Evolutionary conservation across 1,284 basidiomycete species (phyloP).

Genomic region (Cutaneotrichosporon mucoides): DNA sequence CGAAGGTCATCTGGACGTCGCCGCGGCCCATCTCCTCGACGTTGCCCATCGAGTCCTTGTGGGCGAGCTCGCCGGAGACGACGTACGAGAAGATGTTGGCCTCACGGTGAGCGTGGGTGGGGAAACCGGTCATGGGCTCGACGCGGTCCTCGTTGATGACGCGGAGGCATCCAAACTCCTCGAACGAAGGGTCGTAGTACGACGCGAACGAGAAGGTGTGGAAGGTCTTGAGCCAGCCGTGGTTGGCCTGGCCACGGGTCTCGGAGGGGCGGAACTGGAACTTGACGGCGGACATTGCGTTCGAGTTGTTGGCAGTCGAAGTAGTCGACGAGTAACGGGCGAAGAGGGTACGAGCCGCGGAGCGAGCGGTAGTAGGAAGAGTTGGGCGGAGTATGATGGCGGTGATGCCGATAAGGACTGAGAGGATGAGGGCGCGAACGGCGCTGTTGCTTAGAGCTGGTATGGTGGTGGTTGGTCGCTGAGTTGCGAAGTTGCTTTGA

Average conservation of each 20-base stretch:
- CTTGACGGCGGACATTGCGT: slow-evolving; percentile 2
- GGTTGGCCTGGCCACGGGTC: slow-evolving; percentile 73
- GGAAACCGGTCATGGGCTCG: slow-evolving; percentile 68
- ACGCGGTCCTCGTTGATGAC: slow-evolving; percentile 58
- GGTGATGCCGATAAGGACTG: slow-evolving; percentile 12
- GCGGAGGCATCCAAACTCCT: slow-evolving; percentile 48
- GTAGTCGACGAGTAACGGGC: neutral
- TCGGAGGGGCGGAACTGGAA: slow-evolving; percentile 55
- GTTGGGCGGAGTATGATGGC: slow-evolving; percentile 17
- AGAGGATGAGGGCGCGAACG: neutral
- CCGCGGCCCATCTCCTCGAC: slow-evolving; percentile 80
- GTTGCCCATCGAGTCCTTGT: slow-evolving; percentile 83
- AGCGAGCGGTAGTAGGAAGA: slow-evolving; percentile 3
- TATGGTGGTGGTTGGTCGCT: slow-evolving; percentile 5
- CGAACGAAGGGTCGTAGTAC: slow-evolving; percentile 57
- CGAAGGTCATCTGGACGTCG: slow-evolving; percentile 83
- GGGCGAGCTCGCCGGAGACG: slow-evolving; percentile 43
- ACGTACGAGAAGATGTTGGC: slow-evolving; percentile 93
- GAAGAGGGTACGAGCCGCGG: slow-evolving; percentile 6
- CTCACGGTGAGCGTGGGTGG: slow-evolving; percentile 74
- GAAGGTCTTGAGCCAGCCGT: slow-evolving; percentile 85
- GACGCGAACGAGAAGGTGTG: slow-evolving; percentile 74
- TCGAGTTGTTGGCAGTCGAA: neutral
- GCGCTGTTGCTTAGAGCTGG: neutral
- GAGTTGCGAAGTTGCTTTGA: neutral